phyloP scores from a whole-genome alignment of 202 grass and related monocot species.

The Zizania palustris region DNA sequence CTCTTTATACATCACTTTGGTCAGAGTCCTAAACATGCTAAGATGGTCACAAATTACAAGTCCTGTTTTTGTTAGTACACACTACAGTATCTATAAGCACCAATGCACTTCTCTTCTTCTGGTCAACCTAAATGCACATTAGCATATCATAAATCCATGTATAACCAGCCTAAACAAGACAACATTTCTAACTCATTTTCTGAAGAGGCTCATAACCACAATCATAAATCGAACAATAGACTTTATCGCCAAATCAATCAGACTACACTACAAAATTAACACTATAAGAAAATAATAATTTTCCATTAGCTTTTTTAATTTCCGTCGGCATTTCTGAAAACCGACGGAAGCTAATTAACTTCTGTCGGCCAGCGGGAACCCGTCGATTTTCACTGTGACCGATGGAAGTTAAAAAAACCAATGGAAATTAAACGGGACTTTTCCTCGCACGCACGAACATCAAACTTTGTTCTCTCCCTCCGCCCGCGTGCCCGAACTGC shows the following conservation, averaged over 20 bases:
- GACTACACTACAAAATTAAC: not conserved
- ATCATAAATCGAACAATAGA: not conserved
- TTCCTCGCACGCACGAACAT: no score
- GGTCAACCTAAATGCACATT: not conserved
- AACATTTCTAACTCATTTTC: not conserved
- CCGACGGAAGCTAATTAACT: no score
- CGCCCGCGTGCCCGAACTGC: no score
- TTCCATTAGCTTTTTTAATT: no score
- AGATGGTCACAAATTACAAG: not conserved
- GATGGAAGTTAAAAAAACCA: no score
- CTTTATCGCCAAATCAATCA: not conserved
- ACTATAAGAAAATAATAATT: no score
- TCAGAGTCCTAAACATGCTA: conserved; percentile 26
- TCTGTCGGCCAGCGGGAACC: no score
- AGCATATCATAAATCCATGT: not conserved
- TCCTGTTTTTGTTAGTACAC: conserved; percentile 5
- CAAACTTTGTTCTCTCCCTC: no score
- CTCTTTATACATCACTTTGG: not conserved
- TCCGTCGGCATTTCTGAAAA: no score
- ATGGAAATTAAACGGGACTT: no score
- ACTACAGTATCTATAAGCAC: not conserved
- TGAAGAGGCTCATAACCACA: not conserved
- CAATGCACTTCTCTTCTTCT: not conserved
- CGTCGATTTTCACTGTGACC: no score
- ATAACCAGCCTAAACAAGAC: not conserved